Base-by-base conservation (phyloP, 2,329 filamentous ascomycete genomes). In the Aspergillus viridinutans region DNA sequence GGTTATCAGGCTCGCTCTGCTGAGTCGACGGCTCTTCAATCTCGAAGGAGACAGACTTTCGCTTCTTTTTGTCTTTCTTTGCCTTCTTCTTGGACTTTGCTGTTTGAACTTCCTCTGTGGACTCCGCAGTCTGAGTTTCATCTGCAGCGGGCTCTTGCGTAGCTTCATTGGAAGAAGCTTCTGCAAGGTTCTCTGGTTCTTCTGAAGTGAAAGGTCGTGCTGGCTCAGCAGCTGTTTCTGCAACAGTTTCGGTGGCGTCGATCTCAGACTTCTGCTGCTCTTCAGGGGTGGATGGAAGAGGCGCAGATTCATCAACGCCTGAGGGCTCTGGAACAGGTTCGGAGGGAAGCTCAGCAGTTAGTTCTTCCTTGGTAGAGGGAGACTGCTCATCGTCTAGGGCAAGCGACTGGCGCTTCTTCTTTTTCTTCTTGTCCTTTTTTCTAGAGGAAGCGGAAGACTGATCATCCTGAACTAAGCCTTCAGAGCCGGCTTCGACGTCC, bases 41-140 rank as follows among this genome's bases (percentile, higher is more conserved):
- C 55, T 69, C 69, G 12, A 64, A 59, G 7, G 60, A 55, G n/a
- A 64, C 61, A 23, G 61, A 64, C 51, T 69, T 62, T 54, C 65
- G 60, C 47, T 67, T 69, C 42, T 71, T 71, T 60, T 67, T 71
- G 32, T 68, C 69, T 58, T 78, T 80, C 68, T 79, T 79, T 9
- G 69, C 68, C 61, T 75, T 79, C 56, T 71, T 74, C 60, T 69
- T 72, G 5, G 63, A 61, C 20, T 56, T 62, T 14, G 60, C n/a
- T 2, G 60, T 56, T 48, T 59, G 62, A 6, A 40, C 5, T 10
- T 63, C 62, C 45, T 61, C 61, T 26, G 51, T 25, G 21, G 54
- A 23, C 20, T 52, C 51, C 20, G 45, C 6, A 6, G 43, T 20
- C 49, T 58, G 55, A 4, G 47, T 23, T 42, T 63, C 63, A 38